Percentiles rank a stretch among this genome's conserved stretches.
These are phyloP conservation scores for Coemansia sp. DNA, from an alignment of 192 early-diverging fungal species.

Conservation along the genomic window DNA sequence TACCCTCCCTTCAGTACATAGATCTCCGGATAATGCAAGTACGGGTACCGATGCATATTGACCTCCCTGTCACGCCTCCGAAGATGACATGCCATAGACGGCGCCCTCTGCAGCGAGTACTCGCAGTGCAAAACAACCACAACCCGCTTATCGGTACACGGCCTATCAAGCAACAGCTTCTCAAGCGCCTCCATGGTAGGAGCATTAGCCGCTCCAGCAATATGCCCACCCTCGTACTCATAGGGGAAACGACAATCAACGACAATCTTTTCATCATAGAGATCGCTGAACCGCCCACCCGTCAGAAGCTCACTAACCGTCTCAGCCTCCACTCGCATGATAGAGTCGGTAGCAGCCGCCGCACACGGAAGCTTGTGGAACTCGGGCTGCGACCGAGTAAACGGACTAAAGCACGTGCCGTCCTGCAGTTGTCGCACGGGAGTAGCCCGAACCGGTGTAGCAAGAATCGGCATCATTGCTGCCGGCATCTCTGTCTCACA, in stretches of 20 bases:
- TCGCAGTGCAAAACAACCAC: slow-evolving; percentile 86
- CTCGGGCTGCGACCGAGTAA: slow-evolving; percentile 39
- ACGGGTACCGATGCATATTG: slow-evolving; percentile 71
- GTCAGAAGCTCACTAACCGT: slow-evolving; percentile 66
- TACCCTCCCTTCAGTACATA: slow-evolving; percentile 87
- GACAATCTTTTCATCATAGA: slow-evolving; percentile 64
- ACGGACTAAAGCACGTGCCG: slow-evolving; percentile 26
- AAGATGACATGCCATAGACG: slow-evolving; percentile 76
- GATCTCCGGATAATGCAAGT: slow-evolving; percentile 78
- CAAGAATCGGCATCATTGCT: neutral
- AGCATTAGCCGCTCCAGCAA: slow-evolving; percentile 69
- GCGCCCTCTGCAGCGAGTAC: slow-evolving; percentile 77
- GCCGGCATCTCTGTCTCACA: neutral
- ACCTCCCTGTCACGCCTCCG: slow-evolving; percentile 70
- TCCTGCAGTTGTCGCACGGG: neutral
- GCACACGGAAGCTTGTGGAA: slow-evolving; percentile 58
- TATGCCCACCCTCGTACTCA: slow-evolving; percentile 85
- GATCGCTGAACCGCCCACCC: slow-evolving; percentile 56
- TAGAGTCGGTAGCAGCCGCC: slow-evolving; percentile 58
- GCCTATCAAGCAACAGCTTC: slow-evolving; percentile 57
- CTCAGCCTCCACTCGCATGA: slow-evolving; percentile 60
- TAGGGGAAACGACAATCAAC: slow-evolving; percentile 87
- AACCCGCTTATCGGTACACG: slow-evolving; percentile 44
- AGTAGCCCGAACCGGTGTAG: neutral
- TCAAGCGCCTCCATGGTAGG: slow-evolving; percentile 62